These are phyloP conservation scores for Wickerhamomyces subpelliculosus DNA, from an alignment of 805 yeast species.

Conservation along the genomic window DNA sequence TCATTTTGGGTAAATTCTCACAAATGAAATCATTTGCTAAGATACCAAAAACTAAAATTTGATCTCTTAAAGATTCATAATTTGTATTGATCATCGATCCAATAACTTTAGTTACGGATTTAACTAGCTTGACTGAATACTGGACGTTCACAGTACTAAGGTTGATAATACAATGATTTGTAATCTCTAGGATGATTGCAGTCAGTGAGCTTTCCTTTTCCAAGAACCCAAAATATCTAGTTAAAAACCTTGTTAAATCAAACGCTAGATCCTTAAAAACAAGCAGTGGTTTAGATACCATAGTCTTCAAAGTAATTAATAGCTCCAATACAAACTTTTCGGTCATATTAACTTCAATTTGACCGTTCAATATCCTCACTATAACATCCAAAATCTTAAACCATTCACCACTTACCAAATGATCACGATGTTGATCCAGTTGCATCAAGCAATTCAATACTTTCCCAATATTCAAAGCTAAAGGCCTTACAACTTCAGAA, in stretches of 20 bases:
- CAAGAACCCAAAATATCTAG: constrained; percentile 15
- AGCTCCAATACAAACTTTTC: constrained; percentile 25
- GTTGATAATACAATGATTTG: constrained; percentile 38
- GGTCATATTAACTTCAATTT: constrained; percentile 4
- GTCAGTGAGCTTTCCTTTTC: constrained; percentile 24
- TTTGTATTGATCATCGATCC: constrained; percentile 32
- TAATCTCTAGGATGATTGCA: constrained; percentile 31
- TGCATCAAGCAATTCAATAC: constrained; percentile 21
- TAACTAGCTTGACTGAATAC: constrained; percentile 30
- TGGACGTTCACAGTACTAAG: constrained; percentile 34
- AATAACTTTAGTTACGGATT: constrained; percentile 31
- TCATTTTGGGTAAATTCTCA: constrained; percentile 16
- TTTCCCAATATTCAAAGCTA: constrained; percentile 23
- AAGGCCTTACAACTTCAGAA: constrained; percentile 20
- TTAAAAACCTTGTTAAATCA: constrained; percentile 13
- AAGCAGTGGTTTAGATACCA: constrained; percentile 21
- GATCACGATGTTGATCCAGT: constrained; percentile 14
- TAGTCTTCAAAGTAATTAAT: constrained; percentile 15
- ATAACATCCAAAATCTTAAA: constrained; percentile 3
- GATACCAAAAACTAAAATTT: constrained; percentile 38
- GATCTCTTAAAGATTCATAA: constrained; percentile 34
- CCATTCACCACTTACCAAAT: constrained; percentile 14
- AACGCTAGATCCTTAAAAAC: constrained; percentile 15
- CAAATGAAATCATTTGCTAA: constrained; percentile 35
- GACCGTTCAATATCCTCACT: constrained; percentile 8